These are phyloP conservation scores for Botryotinia convoluta DNA, from an alignment of 2,329 filamentous ascomycete genomes.

Conservation along the genomic window DNA sequence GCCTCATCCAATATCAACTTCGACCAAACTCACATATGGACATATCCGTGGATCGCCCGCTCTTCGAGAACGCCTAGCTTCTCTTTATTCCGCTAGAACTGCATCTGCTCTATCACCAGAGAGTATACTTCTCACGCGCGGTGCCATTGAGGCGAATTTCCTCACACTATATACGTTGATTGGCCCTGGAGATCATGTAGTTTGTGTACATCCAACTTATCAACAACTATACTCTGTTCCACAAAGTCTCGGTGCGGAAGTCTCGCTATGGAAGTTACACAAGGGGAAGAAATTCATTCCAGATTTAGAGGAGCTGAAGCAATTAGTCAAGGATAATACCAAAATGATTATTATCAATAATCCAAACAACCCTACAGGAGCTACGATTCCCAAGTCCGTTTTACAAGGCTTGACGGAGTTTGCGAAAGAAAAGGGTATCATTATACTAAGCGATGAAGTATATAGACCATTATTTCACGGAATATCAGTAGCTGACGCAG, in stretches of 20 bases:
- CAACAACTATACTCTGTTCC: constrained; percentile 80
- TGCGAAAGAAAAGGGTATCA: constrained; percentile 60
- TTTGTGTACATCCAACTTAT: constrained; percentile 85
- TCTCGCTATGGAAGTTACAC: constrained; percentile 71
- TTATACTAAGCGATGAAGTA: constrained; percentile 75
- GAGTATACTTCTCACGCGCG: constrained; percentile 72
- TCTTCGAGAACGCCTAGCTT: constrained; percentile 62
- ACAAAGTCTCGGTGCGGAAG: constrained; percentile 69
- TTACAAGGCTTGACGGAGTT: constrained; percentile 62
- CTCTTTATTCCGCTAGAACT: constrained; percentile 59
- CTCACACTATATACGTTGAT: constrained; percentile 72
- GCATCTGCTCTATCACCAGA: constrained; percentile 50
- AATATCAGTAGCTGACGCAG: constrained; percentile 33
- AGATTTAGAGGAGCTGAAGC: constrained; percentile 62
- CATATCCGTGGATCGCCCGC: constrained; percentile 65
- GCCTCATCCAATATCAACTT: constrained; percentile 48
- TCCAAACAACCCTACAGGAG: constrained; percentile 80
- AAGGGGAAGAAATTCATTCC: constrained; percentile 64
- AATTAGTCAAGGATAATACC: constrained; percentile 64
- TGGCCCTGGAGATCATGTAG: constrained; percentile 73
- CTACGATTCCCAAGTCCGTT: constrained; percentile 59
- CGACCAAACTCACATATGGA: constrained; percentile 67
- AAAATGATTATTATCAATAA: constrained; percentile 72
- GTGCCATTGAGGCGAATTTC: constrained; percentile 83
- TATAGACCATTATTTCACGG: constrained; percentile 78